Base-by-base conservation (phyloP, 345 rosid genomes). In the Citrus unshiu region DNA sequence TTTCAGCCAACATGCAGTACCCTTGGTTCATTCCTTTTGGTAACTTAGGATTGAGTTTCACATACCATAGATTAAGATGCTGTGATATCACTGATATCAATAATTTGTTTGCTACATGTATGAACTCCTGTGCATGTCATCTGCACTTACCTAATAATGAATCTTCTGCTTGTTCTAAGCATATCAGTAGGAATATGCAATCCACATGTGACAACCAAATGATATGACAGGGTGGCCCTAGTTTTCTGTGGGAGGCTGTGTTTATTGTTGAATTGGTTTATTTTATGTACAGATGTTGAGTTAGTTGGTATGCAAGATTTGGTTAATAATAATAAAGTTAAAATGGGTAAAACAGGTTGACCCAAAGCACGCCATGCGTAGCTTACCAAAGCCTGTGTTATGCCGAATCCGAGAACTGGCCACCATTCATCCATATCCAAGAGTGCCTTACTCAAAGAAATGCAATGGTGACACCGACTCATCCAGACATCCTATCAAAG, bases 341-440 rank as follows among this genome's bases (percentile, higher is more conserved):
- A 79, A 78, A 70, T 72, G 67, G 78, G 29, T 39, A 30, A 62
- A 79, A 87, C 89, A 95, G 97, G 90, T 74, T 67, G 91, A 86
- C 49, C 49, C 74, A 76, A 88, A 85, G 88, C 81, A 86, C 66
- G 79, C 60, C 19, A 57, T 74, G 70, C 87, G 89, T 0, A 76
- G 80, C 46, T 80, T 95, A 37, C 97, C 98, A 6, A 87, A 87
- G 81, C 77, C 88, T 60, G 83, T 93, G 69, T 68, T 92, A 29
- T 80, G 80, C 73, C 93, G 86, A 9, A 85, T 95, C 77, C 74
- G 81, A 54, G 98, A 95, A 84, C 92, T 95, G 66, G 96, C 95
- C 1, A 74, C 86, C 1, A 72, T 89, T 67, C 95, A 93, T 84
- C 97, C 95, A 34, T 91, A 90, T 84, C 92, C 95, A 32, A 86